Percentiles rank a stretch among this genome's conserved stretches.
phyloP scores from a whole-genome alignment of 2,329 filamentous ascomycete genomes.

The Ceratocystis papillata region DNA sequence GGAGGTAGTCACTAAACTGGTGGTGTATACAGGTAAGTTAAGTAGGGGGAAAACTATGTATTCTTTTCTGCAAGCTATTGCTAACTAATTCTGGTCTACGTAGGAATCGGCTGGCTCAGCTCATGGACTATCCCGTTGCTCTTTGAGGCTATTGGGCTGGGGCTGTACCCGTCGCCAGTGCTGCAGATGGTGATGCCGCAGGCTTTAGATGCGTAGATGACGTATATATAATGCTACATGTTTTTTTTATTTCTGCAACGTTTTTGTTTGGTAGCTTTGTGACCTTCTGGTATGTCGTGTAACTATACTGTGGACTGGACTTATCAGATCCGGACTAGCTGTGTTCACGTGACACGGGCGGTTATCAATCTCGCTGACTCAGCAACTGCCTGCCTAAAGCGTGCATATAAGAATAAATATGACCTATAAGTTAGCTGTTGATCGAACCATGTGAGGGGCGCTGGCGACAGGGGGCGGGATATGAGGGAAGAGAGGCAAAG shows the following conservation, averaged over 20 bases:
- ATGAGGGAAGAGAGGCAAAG: not conserved
- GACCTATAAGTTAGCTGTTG: constrained; percentile 1
- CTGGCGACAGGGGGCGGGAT: not conserved
- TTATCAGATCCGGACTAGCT: not conserved
- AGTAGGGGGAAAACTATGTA: constrained; percentile 16
- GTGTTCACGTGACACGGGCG: not conserved
- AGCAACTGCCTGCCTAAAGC: not conserved
- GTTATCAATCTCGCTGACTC: constrained; percentile 6
- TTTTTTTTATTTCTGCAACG: not conserved
- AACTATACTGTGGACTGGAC: not conserved
- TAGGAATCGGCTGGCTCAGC: constrained; percentile 74
- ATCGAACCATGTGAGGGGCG: constrained; percentile 13
- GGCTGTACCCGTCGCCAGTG: constrained; percentile 29
- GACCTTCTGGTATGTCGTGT: not conserved
- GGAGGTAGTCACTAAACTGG: constrained; percentile 93
- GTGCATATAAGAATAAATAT: constrained; percentile 15
- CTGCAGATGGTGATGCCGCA: constrained; percentile 11
- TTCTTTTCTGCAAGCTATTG: not conserved
- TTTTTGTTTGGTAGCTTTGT: no score
- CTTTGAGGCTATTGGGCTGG: constrained; percentile 52
- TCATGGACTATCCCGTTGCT: constrained; percentile 63
- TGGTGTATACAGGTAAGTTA: constrained; percentile 76
- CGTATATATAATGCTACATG: not conserved
- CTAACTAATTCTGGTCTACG: not conserved
- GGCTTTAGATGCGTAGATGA: not conserved